Conservation (phyloP, 768 basidiomycete species). For the Jaapia argillacea region DNA sequence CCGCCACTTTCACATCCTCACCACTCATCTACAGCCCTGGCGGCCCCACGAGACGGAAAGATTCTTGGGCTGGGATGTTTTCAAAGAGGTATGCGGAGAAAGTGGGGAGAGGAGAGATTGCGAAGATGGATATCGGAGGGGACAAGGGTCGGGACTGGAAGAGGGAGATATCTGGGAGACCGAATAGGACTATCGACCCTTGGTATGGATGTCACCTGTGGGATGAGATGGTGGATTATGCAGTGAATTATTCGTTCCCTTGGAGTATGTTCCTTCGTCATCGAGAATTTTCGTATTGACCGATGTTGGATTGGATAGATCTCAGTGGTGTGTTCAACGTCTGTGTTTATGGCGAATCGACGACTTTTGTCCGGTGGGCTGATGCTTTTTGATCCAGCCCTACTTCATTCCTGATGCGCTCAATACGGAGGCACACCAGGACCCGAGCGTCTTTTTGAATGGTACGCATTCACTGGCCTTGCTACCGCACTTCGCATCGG, state of each 20-base stretch:
- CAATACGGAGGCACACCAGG: background rate
- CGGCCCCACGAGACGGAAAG: background rate
- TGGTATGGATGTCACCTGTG: conserved; percentile 53
- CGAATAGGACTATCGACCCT: conserved; percentile 2
- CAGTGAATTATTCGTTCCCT: conserved; percentile 52
- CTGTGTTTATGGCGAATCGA: background rate
- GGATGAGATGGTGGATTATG: conserved; percentile 51
- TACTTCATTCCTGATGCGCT: background rate
- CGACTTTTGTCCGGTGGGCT: background rate
- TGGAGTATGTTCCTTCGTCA: conserved; percentile 15
- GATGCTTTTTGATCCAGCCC: background rate
- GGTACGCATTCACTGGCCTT: background rate
- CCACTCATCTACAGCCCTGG: background rate
- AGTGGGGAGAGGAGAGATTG: background rate
- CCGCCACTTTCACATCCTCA: background rate
- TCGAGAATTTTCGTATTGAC: no score
- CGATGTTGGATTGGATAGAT: no score
- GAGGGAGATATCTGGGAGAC: no score
- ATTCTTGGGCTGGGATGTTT: conserved; percentile 29
- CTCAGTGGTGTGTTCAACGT: background rate
- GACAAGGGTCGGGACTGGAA: background rate
- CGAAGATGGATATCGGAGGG: no score
- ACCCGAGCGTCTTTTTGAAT: background rate
- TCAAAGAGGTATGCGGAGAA: background rate
- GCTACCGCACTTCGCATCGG: background rate